phyloP scores from a whole-genome alignment of 768 basidiomycete genomes.

The Russula dissimulans region DNA sequence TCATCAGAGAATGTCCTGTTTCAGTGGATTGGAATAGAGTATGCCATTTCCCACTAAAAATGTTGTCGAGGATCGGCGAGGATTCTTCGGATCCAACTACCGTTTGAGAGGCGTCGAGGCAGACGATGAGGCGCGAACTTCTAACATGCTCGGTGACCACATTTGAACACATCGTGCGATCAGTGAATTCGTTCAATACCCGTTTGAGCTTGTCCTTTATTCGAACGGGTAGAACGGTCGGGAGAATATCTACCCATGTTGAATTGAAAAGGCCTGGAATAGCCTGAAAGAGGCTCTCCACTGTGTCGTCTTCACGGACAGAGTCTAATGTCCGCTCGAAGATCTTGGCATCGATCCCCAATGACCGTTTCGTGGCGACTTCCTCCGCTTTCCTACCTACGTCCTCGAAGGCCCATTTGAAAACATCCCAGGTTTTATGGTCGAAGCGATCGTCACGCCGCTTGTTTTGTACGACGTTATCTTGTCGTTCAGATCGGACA shows the following conservation, averaged over 20 bases:
- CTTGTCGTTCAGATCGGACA: too few species aligned
- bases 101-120: background rate
- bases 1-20: background rate
- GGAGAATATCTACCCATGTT: fast-evolving
- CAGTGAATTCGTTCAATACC: background rate
- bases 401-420: background rate
- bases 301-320: background rate
- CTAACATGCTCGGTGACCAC: background rate
- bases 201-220: background rate
- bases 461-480: too few species aligned
- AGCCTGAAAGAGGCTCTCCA: background rate
- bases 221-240: background rate
- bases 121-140: background rate
- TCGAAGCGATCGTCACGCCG: too few species aligned
- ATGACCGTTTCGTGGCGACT: background rate
- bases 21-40: background rate
- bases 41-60: too few species aligned
- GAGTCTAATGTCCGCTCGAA: background rate
- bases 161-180: background rate
- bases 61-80: too few species aligned
- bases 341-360: background rate
- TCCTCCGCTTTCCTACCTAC: background rate
- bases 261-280: background rate
- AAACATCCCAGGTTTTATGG: background rate
- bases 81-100: too few species aligned